Conservation (phyloP, 768 basidiomycete species). For the Dacryopinax primogenitus region DNA sequence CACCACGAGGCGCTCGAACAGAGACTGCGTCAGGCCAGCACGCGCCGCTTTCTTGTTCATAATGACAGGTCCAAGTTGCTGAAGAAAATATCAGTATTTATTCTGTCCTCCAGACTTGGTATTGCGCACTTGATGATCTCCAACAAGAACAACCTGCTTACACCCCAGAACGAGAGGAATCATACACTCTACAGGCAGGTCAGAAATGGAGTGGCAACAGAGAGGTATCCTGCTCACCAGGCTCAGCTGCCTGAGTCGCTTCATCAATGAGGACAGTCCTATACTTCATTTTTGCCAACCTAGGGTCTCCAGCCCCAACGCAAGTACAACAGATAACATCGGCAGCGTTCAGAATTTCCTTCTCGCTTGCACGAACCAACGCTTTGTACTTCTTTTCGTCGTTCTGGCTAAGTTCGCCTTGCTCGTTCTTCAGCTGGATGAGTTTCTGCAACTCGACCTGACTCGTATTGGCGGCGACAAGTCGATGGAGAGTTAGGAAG, state of each 20-base stretch:
- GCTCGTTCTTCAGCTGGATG: conserved; percentile 93
- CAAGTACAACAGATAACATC: conserved; percentile 99
- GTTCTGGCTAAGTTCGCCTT: conserved; percentile 89
- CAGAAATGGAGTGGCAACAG: not conserved
- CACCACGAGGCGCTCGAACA: conserved; percentile 93
- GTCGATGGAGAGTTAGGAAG: conserved; percentile 90
- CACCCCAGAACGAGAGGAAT: conserved; percentile 96
- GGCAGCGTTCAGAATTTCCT: conserved; percentile 87
- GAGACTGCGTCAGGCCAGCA: conserved; percentile 94
- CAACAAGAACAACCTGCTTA: conserved; percentile 96
- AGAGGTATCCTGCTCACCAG: conserved; percentile 41
- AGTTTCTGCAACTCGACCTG: conserved; percentile 96
- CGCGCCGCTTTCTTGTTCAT: conserved; percentile 99
- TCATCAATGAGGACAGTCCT: conserved; percentile 97
- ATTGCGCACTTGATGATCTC: conserved; percentile 57
- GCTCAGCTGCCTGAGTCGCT: conserved; percentile 95
- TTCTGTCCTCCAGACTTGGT: conserved; percentile 10
- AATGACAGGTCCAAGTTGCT: conserved; percentile 96
- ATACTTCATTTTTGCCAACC: conserved; percentile 94
- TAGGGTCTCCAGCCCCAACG: conserved; percentile 93
- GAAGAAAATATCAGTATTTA: conserved; percentile 14
- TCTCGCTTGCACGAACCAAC: conserved; percentile 86
- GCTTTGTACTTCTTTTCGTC: conserved; percentile 98
- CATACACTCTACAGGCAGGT: conserved; percentile 70
- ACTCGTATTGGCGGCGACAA: conserved; percentile 91